Percentiles rank a stretch among this genome's conserved stretches.
Evolutionary conservation across 176 grass and related monocot species (phyloP).

Genomic region (Carex littledalei): DNA sequence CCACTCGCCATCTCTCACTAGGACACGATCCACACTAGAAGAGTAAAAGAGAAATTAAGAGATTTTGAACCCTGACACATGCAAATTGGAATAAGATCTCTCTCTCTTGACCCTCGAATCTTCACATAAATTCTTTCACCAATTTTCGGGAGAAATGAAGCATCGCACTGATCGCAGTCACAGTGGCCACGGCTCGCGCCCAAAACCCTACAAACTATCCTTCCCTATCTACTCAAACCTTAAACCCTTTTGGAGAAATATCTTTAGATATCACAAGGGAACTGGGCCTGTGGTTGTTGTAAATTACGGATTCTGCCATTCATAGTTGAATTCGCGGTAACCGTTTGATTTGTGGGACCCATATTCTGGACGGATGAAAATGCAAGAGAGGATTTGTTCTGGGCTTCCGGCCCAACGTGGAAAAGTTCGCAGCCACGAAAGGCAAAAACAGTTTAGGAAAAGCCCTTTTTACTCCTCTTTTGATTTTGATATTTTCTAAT

Average conservation of each 20-base stretch:
- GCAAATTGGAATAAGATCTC: neutral
- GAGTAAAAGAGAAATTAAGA: neutral
- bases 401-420: neutral
- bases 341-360: conserved; percentile 16
- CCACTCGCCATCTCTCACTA: conserved; percentile 25
- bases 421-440: neutral
- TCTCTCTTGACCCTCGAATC: neutral
- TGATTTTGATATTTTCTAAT: too few relatives aligned
- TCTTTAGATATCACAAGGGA: neutral
- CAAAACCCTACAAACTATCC: conserved; percentile 34
- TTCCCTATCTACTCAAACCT: conserved; percentile 23
- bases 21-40: neutral
- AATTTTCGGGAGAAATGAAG: neutral
- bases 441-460: neutral
- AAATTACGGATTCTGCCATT: conserved; percentile 12
- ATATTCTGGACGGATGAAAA: neutral
- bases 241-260: conserved; percentile 18
- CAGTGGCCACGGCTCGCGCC: conserved; percentile 7
- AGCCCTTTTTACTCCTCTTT: neutral
- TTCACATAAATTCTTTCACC: neutral
- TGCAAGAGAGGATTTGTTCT: neutral
- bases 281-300: neutral
- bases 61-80: neutral
- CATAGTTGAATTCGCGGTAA: neutral
- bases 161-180: conserved; percentile 3